Evolutionary conservation across 2,329 filamentous ascomycete genomes (phyloP), one percentile per base, ranked within the genome.

Genomic region (Alternaria angustiovoidea): DNA sequence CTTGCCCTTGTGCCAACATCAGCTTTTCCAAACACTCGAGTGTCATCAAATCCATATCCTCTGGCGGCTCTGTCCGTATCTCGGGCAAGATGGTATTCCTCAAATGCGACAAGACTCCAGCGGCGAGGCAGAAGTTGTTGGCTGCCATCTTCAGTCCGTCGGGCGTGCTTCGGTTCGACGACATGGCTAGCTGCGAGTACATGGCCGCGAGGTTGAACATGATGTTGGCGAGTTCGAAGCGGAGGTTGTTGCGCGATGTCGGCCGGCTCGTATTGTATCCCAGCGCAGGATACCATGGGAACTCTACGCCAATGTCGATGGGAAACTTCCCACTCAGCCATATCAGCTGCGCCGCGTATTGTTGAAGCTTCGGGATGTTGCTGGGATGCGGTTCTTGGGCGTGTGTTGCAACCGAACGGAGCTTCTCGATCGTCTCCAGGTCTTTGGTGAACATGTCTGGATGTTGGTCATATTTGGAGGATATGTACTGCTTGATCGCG

Each of bases 301-400:
- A 99, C 61, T 98, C 93, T 62, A 93, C 92, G 20, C 95, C 95
- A 67, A 97, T 92, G 81, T 98, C 95, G 69, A 97, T 92, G 14
- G 95, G 95, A 75, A 99, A 98, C 81, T 99, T 99, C 63, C 92
- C 93, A 55, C 90, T 88, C 70, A 98, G 89, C 92, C 94, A 98
- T 64, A 93, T 90, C 57, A 99, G 84, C 83, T 99, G 95, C 11
- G 91, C 94, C 5, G 93, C 93, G 80, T 99, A 99, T 16, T 88
- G 87, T 74, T 95, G 89, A n/a, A 99, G 85, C 82, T 94, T 95
- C 74, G 87, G 90, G 68, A 97, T 86, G 22, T 94, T 94, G 75
- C 91, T 96, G 5, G 87, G 83, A 75, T 99, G 95, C 3, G 95
- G 89, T 76, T 99, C 95, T 61, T 91, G 88, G 2, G 95, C 91